Base-by-base conservation (phyloP, 2,329 filamentous ascomycete genomes). In the Raffaelea arxii region DNA sequence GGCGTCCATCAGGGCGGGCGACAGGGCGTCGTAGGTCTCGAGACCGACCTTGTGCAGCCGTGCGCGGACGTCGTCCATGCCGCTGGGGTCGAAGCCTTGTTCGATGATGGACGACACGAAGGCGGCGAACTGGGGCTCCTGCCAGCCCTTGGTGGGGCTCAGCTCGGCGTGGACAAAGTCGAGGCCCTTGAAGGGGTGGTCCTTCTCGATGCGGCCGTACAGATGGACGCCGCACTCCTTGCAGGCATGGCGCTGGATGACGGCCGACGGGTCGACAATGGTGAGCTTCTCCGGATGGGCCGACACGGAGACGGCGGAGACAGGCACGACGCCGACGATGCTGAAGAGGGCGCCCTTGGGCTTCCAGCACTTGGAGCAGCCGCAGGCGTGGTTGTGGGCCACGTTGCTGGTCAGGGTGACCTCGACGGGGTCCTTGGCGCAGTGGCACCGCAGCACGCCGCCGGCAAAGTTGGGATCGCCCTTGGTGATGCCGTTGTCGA, bases 331-430 rank as follows among this genome's bases (percentile, higher is more conserved):
- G 48, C 65, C 80, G 41, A 85, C 70, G 54, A 84, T 57, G 50
- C 75, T 75, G 69, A 85, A 84, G 50, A 84, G 71, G 1, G 78
- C 70, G 25, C 77, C 77, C 2, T 62, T 48, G 5, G 81, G 81
- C 62, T 84, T 85, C 79, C 79, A 85, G 72, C 81, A 84, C 62
- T 84, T 81, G 46, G 78, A 82, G 65, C 81, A 84, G 51, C 80
- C 80, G 63, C 81, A 84, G 46, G 77, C 79, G 64, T 85, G 81
- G 68, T 85, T 84, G 68, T 84, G 79, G 2, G 70, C 65, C 47
- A 85, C 74, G 55, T 83, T 77, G 58, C 72, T 66, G 48, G 55
- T 60, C 35, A 84, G 68, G 0, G 69, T 71, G 21, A 84, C 69
- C 56, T 78, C 72, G 49, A 84, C 75, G 23, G 72, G 73, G 59